A percentile compares a stretch with the other conserved stretches of the same genome.
phyloP scores from a whole-genome alignment of 139 green algal genomes.

The Edaphochlamys debaryana region DNA sequence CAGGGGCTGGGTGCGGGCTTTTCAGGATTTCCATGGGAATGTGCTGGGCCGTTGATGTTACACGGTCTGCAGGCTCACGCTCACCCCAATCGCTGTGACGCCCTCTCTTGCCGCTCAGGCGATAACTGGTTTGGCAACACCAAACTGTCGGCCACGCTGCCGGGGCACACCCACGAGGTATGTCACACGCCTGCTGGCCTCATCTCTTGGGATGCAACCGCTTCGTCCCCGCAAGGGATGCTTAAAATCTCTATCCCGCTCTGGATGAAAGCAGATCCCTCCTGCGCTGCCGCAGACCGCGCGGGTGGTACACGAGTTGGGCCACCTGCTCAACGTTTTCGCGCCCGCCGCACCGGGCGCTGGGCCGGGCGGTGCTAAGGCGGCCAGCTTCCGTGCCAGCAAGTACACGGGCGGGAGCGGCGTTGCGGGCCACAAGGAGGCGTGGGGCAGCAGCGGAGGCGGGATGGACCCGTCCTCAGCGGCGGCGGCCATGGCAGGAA shows the following conservation, averaged over 20 bases:
- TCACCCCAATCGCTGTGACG: background rate
- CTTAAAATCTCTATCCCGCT: too few species aligned
- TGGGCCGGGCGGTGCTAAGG: background rate
- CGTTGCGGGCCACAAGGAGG: conserved; percentile 15
- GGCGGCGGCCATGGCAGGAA: too few species aligned
- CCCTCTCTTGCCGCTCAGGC: background rate
- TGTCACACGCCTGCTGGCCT: background rate
- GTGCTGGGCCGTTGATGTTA: too few species aligned
- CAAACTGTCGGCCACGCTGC: conserved; percentile 27
- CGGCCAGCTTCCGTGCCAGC: conserved; percentile 23
- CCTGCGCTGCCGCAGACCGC: conserved; percentile 1
- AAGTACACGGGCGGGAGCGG: background rate
- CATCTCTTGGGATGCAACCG: too few species aligned
- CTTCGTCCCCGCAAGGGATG: too few species aligned
- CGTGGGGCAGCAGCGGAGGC: conserved; percentile 32
- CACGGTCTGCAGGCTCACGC: too few species aligned
- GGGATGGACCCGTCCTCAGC: background rate
- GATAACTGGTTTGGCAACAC: conserved; percentile 39
- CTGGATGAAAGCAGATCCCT: too few species aligned
- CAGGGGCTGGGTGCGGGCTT: too few species aligned
- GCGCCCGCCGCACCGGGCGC: conserved; percentile 5
- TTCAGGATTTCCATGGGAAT: too few species aligned
- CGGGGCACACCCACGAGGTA: background rate
- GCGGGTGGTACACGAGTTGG: conserved; percentile 22
- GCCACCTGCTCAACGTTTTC: conserved; percentile 36